A percentile compares a stretch with the other conserved stretches of the same genome.
phyloP scores from a whole-genome alignment of 768 basidiomycete species.

The Psilocybe azurescens region DNA sequence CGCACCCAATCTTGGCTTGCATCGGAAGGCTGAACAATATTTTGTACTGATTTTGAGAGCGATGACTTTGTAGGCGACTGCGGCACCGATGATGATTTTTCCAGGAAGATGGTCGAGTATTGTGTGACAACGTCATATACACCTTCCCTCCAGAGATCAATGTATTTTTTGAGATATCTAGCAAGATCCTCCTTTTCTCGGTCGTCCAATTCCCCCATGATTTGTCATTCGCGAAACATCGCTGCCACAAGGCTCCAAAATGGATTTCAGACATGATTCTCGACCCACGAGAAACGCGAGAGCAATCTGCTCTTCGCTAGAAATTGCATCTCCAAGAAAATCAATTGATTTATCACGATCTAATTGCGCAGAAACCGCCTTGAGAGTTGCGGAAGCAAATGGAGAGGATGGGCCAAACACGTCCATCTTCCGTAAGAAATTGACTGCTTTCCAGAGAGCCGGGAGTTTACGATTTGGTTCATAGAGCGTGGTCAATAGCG shows the following conservation, averaged over 20 bases:
- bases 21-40: constrained; percentile 22
- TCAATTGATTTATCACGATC: constrained; percentile 28
- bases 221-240: constrained; percentile 45
- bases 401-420: constrained; percentile 49
- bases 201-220: constrained; percentile 50
- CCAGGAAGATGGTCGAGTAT: constrained; percentile 88
- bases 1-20: constrained; percentile 28
- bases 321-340: constrained; percentile 34
- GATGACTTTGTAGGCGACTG: constrained; percentile 18
- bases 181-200: constrained; percentile 74
- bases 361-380: constrained; percentile 16
- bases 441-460: constrained; percentile 87
- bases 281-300: constrained; percentile 80
- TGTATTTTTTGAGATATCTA: constrained; percentile 82
- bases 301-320: constrained; percentile 79
- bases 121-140: constrained; percentile 93
- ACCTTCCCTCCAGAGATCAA: constrained; percentile 91
- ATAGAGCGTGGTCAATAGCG: constrained; percentile 78
- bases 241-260: constrained; percentile 58
- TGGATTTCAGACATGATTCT: constrained; percentile 61
- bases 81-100: constrained; percentile 43
- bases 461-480: constrained; percentile 88
- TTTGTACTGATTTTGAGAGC: constrained; percentile 22
- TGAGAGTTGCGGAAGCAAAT: constrained; percentile 28
- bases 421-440: constrained; percentile 85